Conservation (phyloP, 1,284 basidiomycete species). For the Ganoderma sinense region DNA sequence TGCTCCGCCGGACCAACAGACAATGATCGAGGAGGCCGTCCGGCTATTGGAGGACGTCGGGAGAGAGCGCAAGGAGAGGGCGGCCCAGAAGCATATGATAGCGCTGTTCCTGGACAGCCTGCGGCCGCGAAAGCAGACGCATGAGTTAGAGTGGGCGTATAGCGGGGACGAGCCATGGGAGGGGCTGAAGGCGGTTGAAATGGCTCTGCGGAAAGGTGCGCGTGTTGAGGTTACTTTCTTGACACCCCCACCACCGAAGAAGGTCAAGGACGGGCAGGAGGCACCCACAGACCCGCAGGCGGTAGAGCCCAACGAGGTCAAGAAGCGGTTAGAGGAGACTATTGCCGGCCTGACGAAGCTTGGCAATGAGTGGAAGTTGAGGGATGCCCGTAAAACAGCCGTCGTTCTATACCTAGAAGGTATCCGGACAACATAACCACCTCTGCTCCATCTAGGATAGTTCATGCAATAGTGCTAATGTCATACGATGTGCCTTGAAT, state of each 20-base stretch:
- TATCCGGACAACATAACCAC: conserved; percentile 13
- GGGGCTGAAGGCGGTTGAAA: conserved; percentile 17
- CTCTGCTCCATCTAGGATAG: not conserved
- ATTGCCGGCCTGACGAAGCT: conserved; percentile 51
- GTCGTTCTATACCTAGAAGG: conserved; percentile 52
- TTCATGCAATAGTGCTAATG: not conserved
- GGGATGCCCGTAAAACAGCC: conserved; percentile 46
- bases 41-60: conserved; percentile 53
- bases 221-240: conserved; percentile 26
- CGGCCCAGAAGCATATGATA: conserved; percentile 46
- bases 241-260: conserved; percentile 25
- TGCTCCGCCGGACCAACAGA: conserved; percentile 19
- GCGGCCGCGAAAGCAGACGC: conserved; percentile 19
- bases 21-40: conserved; percentile 47
- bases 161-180: conserved; percentile 22
- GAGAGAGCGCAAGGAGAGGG: conserved; percentile 58
- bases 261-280: conserved; percentile 2
- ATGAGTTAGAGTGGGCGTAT: conserved; percentile 25
- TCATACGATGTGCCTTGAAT: not conserved
- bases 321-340: conserved; percentile 49
- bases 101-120: conserved; percentile 50
- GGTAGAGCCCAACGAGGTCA: conserved; percentile 18
- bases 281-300: not conserved
- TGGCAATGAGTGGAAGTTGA: conserved; percentile 59
- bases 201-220: conserved; percentile 20